These are phyloP conservation scores for Diaporthe humulicola DNA, from an alignment of 2,329 filamentous ascomycete species.

Conservation along the genomic window DNA sequence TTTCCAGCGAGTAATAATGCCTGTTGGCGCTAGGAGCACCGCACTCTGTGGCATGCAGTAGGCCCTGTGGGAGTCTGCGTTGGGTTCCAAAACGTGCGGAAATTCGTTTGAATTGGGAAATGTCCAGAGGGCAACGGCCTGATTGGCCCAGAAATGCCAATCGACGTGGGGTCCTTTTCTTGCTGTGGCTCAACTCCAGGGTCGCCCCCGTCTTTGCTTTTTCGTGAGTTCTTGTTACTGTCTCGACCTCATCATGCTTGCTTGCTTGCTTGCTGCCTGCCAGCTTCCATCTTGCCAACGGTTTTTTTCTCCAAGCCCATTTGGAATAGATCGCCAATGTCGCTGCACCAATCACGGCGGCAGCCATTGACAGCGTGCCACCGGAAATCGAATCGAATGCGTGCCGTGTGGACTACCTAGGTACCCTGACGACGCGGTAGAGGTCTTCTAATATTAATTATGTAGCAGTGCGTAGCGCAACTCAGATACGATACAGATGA, in stretches of 20 bases:
- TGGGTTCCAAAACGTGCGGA: slow-evolving; percentile 25
- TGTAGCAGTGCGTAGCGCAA: background rate
- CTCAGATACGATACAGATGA: slow-evolving; percentile 18
- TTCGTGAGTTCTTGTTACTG: background rate
- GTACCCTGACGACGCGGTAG: no score
- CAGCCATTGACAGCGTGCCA: slow-evolving; percentile 11
- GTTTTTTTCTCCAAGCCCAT: slow-evolving; percentile 25
- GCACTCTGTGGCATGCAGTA: background rate
- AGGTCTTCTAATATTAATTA: slow-evolving; percentile 12
- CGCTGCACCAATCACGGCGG: slow-evolving; percentile 1
- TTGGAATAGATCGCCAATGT: slow-evolving; percentile 7
- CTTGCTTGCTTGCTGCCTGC: background rate
- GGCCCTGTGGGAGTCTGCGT: slow-evolving; percentile 11
- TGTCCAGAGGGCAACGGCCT: slow-evolving; percentile 44
- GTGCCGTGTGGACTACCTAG: no score
- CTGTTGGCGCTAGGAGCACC: slow-evolving; percentile 37
- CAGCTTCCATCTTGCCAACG: no score
- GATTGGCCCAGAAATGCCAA: slow-evolving; percentile 52
- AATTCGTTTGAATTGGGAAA: slow-evolving; percentile 40
- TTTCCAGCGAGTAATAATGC: slow-evolving; percentile 40
- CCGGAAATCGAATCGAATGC: background rate
- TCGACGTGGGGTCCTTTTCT: slow-evolving; percentile 40
- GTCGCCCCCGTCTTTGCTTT: slow-evolving; percentile 21
- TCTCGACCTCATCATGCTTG: slow-evolving; percentile 14
- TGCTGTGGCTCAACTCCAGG: slow-evolving; percentile 29